phyloP scores from a whole-genome alignment of 495 filamentous ascomycete species.

The Hyphodiscus hymeniophilus region DNA sequence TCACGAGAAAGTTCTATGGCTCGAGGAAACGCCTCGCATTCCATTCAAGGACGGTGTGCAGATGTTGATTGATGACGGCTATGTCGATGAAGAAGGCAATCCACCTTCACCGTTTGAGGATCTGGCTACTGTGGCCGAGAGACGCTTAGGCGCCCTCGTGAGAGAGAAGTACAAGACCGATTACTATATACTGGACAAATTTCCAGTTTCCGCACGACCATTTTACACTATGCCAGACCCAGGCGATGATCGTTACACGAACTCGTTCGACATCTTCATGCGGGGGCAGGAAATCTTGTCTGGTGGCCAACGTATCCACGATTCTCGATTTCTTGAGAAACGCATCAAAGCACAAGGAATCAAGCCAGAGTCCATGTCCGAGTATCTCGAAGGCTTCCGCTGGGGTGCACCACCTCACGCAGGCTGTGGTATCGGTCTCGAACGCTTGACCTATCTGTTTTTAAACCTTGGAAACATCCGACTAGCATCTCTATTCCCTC shows the following conservation, averaged over 20 bases:
- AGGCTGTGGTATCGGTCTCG: slow-evolving; percentile 82
- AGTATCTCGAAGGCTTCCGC: slow-evolving; percentile 82
- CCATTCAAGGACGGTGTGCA: slow-evolving; percentile 72
- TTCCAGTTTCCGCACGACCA: slow-evolving; percentile 71
- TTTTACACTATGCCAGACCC: slow-evolving; percentile 95
- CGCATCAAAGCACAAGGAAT: slow-evolving; percentile 71
- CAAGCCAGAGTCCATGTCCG: slow-evolving; percentile 67
- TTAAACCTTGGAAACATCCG: slow-evolving; percentile 83
- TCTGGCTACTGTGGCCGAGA: slow-evolving; percentile 75
- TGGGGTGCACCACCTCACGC: slow-evolving; percentile 87
- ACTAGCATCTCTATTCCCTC: slow-evolving; percentile 72
- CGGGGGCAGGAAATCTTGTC: slow-evolving; percentile 90
- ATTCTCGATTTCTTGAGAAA: slow-evolving; percentile 61
- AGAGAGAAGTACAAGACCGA: slow-evolving; percentile 83
- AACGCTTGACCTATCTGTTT: slow-evolving; percentile 78
- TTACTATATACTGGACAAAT: slow-evolving; percentile 94
- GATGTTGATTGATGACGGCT: slow-evolving; percentile 75
- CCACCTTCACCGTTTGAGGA: slow-evolving; percentile 63
- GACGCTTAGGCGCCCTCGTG: slow-evolving; percentile 73
- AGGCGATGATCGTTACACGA: slow-evolving; percentile 61
- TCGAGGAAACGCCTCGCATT: slow-evolving; percentile 73
- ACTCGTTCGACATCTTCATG: slow-evolving; percentile 94
- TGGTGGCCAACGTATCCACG: slow-evolving; percentile 87
- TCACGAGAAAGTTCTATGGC: slow-evolving; percentile 57
- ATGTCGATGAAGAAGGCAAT: slow-evolving; percentile 68